Conservation (phyloP, 768 basidiomycete genomes). For the Leccinum disarticulatum region DNA sequence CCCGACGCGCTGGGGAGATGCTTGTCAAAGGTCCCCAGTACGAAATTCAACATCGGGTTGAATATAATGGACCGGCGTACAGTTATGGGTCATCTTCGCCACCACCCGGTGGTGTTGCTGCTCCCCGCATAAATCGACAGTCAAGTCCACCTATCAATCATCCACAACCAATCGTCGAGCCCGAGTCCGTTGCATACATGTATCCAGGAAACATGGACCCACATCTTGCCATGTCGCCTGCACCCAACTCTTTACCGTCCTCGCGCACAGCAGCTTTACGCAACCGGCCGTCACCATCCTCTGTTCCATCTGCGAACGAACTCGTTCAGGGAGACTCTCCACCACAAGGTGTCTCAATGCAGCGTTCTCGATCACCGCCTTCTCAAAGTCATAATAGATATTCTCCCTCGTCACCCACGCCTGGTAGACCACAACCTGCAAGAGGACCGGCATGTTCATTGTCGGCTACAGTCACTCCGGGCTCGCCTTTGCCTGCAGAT, state of each 20-base stretch:
- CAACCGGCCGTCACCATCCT: conserved; percentile 30
- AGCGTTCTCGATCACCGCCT: conserved; percentile 59
- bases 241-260: conserved; percentile 18
- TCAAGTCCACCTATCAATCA: conserved; percentile 29
- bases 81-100: conserved; percentile 28
- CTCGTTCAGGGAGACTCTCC: conserved; percentile 17
- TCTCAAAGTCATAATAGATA: conserved; percentile 39
- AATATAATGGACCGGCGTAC: conserved; percentile 52
- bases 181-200: conserved; percentile 29
- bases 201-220: conserved; percentile 32
- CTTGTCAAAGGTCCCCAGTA: conserved; percentile 88
- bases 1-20: conserved; percentile 75
- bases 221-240: conserved; percentile 53
- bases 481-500: conserved; percentile 38
- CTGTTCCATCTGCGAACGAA: conserved; percentile 34
- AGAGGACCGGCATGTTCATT: conserved; percentile 63
- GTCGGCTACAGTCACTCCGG: conserved; percentile 60
- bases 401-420: conserved; percentile 29
- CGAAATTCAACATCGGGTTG: conserved; percentile 90
- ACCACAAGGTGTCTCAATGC: conserved; percentile 33
- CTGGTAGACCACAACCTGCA: conserved; percentile 25
- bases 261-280: conserved; percentile 25
- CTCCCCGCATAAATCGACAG: conserved; percentile 26
- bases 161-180: conserved; percentile 28
- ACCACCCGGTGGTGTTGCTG: conserved; percentile 20